Base-by-base conservation (phyloP, 1,284 basidiomycete genomes). In the Papiliotrema terrestris region DNA sequence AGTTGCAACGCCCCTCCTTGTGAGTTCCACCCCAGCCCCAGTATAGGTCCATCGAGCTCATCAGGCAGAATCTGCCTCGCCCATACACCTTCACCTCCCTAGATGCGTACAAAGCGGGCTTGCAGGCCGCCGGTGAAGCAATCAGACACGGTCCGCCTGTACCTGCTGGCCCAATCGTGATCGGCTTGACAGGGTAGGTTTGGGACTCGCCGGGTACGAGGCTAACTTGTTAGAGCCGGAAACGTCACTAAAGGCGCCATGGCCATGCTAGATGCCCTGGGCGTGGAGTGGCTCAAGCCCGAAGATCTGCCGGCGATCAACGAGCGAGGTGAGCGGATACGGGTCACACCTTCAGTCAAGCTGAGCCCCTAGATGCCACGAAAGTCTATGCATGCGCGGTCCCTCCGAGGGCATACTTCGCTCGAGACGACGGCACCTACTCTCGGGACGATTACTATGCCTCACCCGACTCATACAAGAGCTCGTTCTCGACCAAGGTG, bases 361-460 rank as follows among this genome's bases (percentile, higher is more conserved):
- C 22, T 44, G 50, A 22, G 13, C 15, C 13, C 6, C 9, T 13
- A 22, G 49, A 20, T 20, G 29, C 22, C 11, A 25, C 35, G 37
- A 35, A 88, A 84, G 81, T 93, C 44, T 94, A 92, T 72, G 79
- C 91, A 3, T 85, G 88, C 3, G 87, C 88, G 52, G 83, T 87
- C 0, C 80, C 82, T 26, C 84, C 89, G 0, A 69, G 79, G 42
- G 85, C 89, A 51, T 93, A 92, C 68, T 78, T 93, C 36, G 71
- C 80, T 14, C 78, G 82, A 29, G 67, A 71, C 2, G 82, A 85
- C 51, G 86, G 85, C 0, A 68, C 75, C 3, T 93, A 88, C 67
- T 78, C 83, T 26, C 82, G 89, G 22, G 68, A 77, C 1, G 81
- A 86, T 57, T 95, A 94, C 73, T 91, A 91, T 61, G 71, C 79